Base-by-base conservation (phyloP, 495 filamentous ascomycete genomes). In the Aspergillus funiculosus region DNA sequence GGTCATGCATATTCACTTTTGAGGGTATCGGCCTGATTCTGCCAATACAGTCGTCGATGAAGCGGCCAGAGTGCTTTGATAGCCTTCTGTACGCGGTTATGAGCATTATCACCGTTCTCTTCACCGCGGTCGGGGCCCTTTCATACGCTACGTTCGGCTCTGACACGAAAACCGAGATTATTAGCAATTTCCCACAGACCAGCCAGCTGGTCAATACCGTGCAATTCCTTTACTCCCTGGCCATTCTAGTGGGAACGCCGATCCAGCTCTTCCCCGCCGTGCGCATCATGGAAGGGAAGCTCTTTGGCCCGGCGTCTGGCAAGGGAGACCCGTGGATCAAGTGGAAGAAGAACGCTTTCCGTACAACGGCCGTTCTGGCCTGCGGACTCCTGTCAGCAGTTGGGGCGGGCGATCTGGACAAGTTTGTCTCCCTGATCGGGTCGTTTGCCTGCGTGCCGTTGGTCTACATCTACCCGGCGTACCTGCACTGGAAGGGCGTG, bases 251-350 rank as follows among this genome's bases (percentile, higher is more conserved):
- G 5, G 87, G 84, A 13, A 95, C 89, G 1, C 89, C 89, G 6
- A 72, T 95, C 27, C 89, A 95, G 62, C 84, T 95, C 40, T 95
- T 92, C 72, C 89, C 89, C 0, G 89, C 89, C n/a, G 92, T 95
- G 52, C 79, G 85, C 39, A 76, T 77, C 46, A 64, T 72, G 52
- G 74, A 76, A 52, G 69, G 63, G 30, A 75, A 74, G 38, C 60
- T 85, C 3, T 84, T 85, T 60, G 75, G 74, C 24, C 74, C 77
- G 54, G 88, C 81, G 35, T 81, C 80, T 1, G 89, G 89, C 27
- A 95, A 95, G 63, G 84, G 87, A 57, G 89, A 94, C 56, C 82
- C 81, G 1, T 82, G 78, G 36, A 89, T 92, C 69, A 95, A 95
- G 67, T 94, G 89, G 89, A 85, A 90, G 72, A 95, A 95, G 80